Evolutionary conservation across 2,329 filamentous ascomycete species (phyloP).

Genomic region (Venturiaceae sp.): DNA sequence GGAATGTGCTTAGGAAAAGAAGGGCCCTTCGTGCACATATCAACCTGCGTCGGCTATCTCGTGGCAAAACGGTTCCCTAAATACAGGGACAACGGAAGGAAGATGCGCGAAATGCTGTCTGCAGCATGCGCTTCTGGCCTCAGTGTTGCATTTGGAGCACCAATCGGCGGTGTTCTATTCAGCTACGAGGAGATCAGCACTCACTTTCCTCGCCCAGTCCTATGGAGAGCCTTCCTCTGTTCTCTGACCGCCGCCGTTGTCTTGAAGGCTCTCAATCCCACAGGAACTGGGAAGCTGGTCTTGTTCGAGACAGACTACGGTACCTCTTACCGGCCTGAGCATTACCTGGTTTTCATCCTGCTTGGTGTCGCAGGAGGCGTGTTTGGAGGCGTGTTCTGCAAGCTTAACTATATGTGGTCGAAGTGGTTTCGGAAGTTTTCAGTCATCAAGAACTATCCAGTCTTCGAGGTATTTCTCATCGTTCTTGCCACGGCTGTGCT

Average conservation of each 20-base stretch:
- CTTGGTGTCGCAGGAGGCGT: slow-evolving; percentile 48
- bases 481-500: slow-evolving; percentile 43
- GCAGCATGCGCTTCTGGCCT: slow-evolving; percentile 49
- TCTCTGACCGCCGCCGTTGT: slow-evolving; percentile 46
- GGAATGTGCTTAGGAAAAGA: slow-evolving; percentile 54
- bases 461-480: slow-evolving; percentile 41
- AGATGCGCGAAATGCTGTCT: slow-evolving; percentile 48
- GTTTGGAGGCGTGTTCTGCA: slow-evolving; percentile 50
- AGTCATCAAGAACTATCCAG: slow-evolving; percentile 45
- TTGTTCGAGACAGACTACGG: slow-evolving; percentile 52
- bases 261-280: slow-evolving; percentile 49
- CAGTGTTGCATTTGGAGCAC: slow-evolving; percentile 52
- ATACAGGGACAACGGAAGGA: slow-evolving; percentile 47
- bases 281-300: slow-evolving; percentile 49
- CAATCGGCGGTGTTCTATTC: slow-evolving; percentile 52
- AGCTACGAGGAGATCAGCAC: slow-evolving; percentile 52
- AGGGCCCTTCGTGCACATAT: slow-evolving; percentile 53
- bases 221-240: slow-evolving; percentile 51
- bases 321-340: slow-evolving; percentile 42
- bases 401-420: slow-evolving; percentile 47
- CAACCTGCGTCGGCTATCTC: slow-evolving; percentile 46
- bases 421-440: slow-evolving; percentile 42
- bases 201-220: slow-evolving; percentile 49
- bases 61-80: slow-evolving; percentile 44
- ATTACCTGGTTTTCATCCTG: slow-evolving; percentile 48